phyloP scores from a whole-genome alignment of 768 basidiomycete genomes.

The Termitomyces heimii region DNA sequence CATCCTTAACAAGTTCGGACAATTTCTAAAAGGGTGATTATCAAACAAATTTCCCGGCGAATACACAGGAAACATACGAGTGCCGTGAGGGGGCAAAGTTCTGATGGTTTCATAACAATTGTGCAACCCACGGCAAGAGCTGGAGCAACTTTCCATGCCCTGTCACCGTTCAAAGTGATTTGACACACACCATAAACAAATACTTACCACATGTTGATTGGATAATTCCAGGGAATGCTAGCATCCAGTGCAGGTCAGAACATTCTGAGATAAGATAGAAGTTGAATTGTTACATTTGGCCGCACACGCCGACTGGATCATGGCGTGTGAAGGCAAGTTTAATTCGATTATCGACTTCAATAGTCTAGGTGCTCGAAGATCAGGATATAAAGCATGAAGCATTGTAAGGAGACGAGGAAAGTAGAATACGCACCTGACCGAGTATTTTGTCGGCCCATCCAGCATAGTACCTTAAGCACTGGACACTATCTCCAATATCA shows the following conservation, averaged over 20 bases:
- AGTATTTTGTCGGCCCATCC: slow-evolving; percentile 95
- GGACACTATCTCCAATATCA: slow-evolving; percentile 74
- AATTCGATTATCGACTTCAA: slow-evolving; percentile 73
- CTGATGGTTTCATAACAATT: slow-evolving; percentile 93
- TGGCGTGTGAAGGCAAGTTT: slow-evolving; percentile 85
- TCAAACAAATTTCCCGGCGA: background rate
- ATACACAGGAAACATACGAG: slow-evolving; percentile 39
- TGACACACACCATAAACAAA: background rate
- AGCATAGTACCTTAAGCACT: slow-evolving; percentile 85
- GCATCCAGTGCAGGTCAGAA: background rate
- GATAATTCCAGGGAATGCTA: slow-evolving; percentile 93
- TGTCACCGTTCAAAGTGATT: slow-evolving; percentile 17
- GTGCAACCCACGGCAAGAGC: slow-evolving; percentile 90
- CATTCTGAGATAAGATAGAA: background rate
- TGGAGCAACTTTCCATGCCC: slow-evolving; percentile 91
- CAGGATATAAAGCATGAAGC: background rate
- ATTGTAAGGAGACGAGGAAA: background rate
- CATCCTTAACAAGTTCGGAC: slow-evolving; percentile 75
- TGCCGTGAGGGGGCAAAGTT: slow-evolving; percentile 79
- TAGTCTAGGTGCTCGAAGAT: slow-evolving; percentile 36
- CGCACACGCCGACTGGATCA: slow-evolving; percentile 93
- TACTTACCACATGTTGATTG: slow-evolving; percentile 75
- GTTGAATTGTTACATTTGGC: slow-evolving; percentile 64
- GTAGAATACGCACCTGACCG: slow-evolving; percentile 59
- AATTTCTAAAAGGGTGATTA: slow-evolving; percentile 49